These are phyloP conservation scores for Ophiostoma quercus DNA, from an alignment of 2,329 filamentous ascomycete genomes.

Conservation along the genomic window DNA sequence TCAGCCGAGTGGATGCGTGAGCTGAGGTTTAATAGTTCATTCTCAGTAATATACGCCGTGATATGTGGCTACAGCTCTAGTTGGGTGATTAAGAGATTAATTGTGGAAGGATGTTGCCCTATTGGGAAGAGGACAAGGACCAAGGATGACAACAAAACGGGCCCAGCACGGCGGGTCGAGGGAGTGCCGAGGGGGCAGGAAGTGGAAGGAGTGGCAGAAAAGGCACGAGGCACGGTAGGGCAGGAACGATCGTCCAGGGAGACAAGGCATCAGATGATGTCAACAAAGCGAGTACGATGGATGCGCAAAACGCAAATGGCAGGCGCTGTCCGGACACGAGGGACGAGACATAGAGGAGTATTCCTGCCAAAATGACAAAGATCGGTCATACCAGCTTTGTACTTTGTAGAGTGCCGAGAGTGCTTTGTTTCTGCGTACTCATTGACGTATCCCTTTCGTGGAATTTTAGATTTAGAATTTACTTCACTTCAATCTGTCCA, in stretches of 20 bases:
- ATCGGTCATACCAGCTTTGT: not conserved
- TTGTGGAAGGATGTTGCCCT: not conserved
- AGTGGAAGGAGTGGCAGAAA: no score
- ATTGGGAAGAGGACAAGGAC: not conserved
- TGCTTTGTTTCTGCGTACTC: not conserved
- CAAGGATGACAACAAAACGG: no score
- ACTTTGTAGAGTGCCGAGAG: no score
- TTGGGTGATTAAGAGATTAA: not conserved
- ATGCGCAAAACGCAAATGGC: not conserved
- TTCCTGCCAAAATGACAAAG: not conserved
- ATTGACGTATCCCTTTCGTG: not conserved
- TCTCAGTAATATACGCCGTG: no score
- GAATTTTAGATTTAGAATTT: no score
- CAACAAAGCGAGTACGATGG: not conserved
- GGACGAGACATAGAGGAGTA: not conserved
- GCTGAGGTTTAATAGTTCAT: not conserved
- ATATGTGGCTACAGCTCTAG: no score
- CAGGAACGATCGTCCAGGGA: slow-evolving; percentile 9
- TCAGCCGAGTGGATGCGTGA: not conserved
- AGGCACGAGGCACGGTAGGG: not conserved
- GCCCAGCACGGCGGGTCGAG: slow-evolving; percentile 6
- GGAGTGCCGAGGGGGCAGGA: not conserved
- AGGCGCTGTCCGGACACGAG: not conserved
- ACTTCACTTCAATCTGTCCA: not conserved
- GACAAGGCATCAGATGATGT: not conserved